Evolutionary conservation across 1,284 basidiomycete species (phyloP).

Genomic region (Vanrija sp.): DNA sequence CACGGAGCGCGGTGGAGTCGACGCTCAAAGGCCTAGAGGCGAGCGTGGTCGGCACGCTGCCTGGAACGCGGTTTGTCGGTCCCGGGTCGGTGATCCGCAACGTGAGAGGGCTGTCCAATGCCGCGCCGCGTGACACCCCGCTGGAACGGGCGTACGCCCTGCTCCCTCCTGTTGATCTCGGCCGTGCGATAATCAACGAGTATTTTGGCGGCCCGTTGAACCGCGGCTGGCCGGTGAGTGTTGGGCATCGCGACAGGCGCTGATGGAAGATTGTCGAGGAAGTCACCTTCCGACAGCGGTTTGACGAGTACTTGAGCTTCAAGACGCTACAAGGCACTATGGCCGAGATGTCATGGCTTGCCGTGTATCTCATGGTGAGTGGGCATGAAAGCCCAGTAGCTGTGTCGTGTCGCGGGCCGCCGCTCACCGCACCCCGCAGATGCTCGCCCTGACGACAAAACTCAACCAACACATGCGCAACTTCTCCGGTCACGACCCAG

Average conservation of each 20-base stretch:
- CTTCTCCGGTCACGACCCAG: conserved; percentile 2
- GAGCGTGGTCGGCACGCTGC: neutral
- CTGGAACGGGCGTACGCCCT: conserved; percentile 2
- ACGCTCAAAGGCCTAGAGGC: neutral
- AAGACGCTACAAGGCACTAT: neutral
- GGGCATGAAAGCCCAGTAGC: no score
- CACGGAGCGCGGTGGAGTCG: neutral
- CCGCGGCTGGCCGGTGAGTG: conserved; percentile 18
- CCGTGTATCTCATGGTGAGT: conserved; percentile 21
- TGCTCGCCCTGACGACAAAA: conserved; percentile 14
- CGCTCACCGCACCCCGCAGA: conserved; percentile 4
- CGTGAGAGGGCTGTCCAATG: no score
- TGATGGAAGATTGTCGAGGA: neutral
- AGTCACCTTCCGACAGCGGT: neutral
- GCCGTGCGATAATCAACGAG: conserved; percentile 1
- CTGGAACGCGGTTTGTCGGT: neutral
- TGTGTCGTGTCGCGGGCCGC: neutral
- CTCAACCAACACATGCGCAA: neutral
- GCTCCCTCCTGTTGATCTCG: conserved; percentile 1
- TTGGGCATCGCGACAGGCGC: neutral
- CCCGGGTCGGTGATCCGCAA: neutral
- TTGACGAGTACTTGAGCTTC: neutral
- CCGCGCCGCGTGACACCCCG: neutral
- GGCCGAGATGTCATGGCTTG: conserved; percentile 16
- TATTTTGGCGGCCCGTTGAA: conserved; percentile 17